Base-by-base conservation (phyloP, 495 filamentous ascomycete genomes). In the Parmelia sp. region DNA sequence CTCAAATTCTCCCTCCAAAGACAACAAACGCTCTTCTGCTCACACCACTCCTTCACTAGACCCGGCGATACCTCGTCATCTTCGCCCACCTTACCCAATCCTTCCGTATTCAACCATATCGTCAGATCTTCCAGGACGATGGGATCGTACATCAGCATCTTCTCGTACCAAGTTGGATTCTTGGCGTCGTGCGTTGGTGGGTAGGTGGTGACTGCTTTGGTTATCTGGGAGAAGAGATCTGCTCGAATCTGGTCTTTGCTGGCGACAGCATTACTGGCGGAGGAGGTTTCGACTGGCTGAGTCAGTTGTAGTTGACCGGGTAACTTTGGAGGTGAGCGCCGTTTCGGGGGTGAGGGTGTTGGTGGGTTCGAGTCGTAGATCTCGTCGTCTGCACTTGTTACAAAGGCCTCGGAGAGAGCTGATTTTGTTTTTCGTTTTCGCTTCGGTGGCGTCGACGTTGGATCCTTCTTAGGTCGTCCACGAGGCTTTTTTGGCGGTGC, bases 111-210 rank as follows among this genome's bases (percentile, higher is more conserved):
- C 31, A 98, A 73, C 91, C 91, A 97, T 3, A 74, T 77, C 8
- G 92, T 80, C 12, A 98, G 76, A 62, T 97, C 94, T 73, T 97
- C 94, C 1, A 97, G 71, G 1, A 94, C 79, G 45, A 98, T 88
- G 1, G 95, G 91, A 66, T 97, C 93, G 72, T 93, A 97, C 75
- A 96, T 86, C 23, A 97, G 79, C 56, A 98, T 96, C 73, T 91
- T 93, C 77, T 96, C 88, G 61, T 95, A 79, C 88, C 90, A 97
- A 10, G 81, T 90, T 15, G 83, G 85, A 39, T 76, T 73, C 33
- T 64, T 62, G 8, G 74, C 78, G 70, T 82, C 77, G 49, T 71
- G 81, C 21, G 78, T 83, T 63, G 69, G 82, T 36, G 77, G 80
- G 65, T 75, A 77, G 11, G 71, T 74, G 10, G 71, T 82, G 47